These are phyloP conservation scores for Lactarius indigo DNA, from an alignment of 768 basidiomycete genomes.

Conservation along the genomic window DNA sequence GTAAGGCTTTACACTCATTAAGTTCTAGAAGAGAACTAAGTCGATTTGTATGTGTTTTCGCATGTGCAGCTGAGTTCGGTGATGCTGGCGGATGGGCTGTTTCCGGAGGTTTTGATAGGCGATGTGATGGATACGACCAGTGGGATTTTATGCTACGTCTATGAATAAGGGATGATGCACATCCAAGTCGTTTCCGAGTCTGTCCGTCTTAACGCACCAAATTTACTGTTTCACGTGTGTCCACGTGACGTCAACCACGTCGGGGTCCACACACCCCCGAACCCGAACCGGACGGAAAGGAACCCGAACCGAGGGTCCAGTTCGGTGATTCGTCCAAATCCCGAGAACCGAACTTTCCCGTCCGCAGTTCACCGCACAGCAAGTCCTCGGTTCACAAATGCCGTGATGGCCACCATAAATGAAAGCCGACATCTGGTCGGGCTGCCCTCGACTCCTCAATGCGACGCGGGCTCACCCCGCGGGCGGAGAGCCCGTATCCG, in stretches of 20 bases:
- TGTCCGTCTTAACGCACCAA: too few species aligned
- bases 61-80: constrained; percentile 28
- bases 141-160: constrained; percentile 37
- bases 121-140: constrained; percentile 34
- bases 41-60: neutral
- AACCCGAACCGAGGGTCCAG: too few species aligned
- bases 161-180: constrained; percentile 28
- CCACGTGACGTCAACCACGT: too few species aligned
- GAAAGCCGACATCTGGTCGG: neutral
- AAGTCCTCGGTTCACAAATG: too few species aligned
- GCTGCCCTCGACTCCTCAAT: neutral
- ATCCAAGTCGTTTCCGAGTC: too few species aligned
- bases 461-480: neutral
- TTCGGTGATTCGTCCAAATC: too few species aligned
- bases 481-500: neutral
- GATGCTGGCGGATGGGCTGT: constrained; percentile 32
- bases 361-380: too few species aligned
- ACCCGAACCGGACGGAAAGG: too few species aligned
- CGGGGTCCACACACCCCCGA: too few species aligned
- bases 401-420: too few species aligned
- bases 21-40: neutral
- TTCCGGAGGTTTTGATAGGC: constrained; percentile 27
- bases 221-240: too few species aligned
- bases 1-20: constrained; percentile 19
- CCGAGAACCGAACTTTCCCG: too few species aligned